Evolutionary conservation across 108 stramenopile species (phyloP).

Genomic region (Cyclotella baltica): DNA sequence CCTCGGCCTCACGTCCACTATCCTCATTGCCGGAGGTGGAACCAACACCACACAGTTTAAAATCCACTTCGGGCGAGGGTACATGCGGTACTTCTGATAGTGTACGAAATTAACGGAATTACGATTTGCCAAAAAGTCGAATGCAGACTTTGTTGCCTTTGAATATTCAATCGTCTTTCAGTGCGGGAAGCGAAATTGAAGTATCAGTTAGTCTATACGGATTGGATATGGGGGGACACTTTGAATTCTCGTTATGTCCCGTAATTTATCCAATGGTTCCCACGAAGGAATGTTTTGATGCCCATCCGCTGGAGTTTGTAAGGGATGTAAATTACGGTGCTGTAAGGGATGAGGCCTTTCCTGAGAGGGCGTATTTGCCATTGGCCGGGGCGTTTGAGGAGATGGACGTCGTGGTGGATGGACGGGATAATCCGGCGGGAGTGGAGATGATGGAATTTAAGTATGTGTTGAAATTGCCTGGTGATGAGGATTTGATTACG

Average conservation of each 20-base stretch:
- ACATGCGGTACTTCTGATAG: slow-evolving; percentile 39
- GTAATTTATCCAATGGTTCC: slow-evolving; percentile 29
- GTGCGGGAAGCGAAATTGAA: slow-evolving; percentile 27
- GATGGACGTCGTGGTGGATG: background rate
- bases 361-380: slow-evolving; percentile 42
- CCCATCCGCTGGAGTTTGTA: slow-evolving; percentile 35
- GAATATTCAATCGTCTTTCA: slow-evolving; percentile 20
- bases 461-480: slow-evolving; percentile 33
- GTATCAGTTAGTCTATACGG: slow-evolving; percentile 16
- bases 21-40: slow-evolving; percentile 30
- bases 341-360: slow-evolving; percentile 17
- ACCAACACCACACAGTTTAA: slow-evolving; percentile 33
- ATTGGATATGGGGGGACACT: slow-evolving; percentile 32
- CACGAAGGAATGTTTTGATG: slow-evolving; percentile 33
- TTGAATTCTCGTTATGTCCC: slow-evolving; percentile 44
- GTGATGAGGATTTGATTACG: background rate
- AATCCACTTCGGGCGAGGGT: background rate
- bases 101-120: slow-evolving; percentile 20
- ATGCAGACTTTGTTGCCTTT: slow-evolving; percentile 21
- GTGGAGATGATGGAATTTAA: slow-evolving; percentile 33
- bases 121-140: slow-evolving; percentile 28
- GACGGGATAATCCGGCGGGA: background rate
- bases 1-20: slow-evolving; percentile 19
- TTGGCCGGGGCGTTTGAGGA: slow-evolving; percentile 11
- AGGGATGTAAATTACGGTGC: slow-evolving; percentile 36